Evolutionary conservation across 148 eudicot genomes (phyloP).

Genomic region (Rhododendron griersonianum): DNA sequence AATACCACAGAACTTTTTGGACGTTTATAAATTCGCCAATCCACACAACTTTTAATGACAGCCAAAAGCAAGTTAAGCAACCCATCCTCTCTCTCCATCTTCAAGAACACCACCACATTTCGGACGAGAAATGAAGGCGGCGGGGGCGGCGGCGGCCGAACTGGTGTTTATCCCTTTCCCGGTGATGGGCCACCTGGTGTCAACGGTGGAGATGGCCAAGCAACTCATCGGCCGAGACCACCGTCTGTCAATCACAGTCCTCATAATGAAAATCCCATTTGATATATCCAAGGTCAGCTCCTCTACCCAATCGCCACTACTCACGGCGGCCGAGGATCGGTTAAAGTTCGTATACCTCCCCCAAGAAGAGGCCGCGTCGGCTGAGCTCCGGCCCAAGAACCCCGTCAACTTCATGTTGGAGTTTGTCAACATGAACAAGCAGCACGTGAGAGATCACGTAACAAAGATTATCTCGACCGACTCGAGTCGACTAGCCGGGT

Average conservation of each 20-base stretch:
- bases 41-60: no score
- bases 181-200: slow-evolving; percentile 19
- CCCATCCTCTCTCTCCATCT: slow-evolving; percentile 29
- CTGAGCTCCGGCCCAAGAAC: background rate
- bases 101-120: background rate
- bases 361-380: background rate
- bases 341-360: background rate
- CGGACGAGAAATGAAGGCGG: background rate
- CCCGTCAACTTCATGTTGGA: background rate
- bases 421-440: background rate
- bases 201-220: slow-evolving; percentile 29
- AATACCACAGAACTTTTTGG: no score
- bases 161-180: slow-evolving; percentile 19
- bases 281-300: background rate
- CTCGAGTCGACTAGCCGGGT: background rate
- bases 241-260: slow-evolving; percentile 20
- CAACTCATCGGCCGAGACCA: slow-evolving; percentile 10
- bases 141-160: background rate
- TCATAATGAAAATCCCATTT: background rate
- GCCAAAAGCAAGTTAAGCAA: no score
- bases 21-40: no score
- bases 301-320: background rate
- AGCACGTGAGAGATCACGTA: background rate
- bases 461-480: background rate
- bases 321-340: background rate